Percentiles rank a stretch among this genome's conserved stretches.
phyloP scores from a whole-genome alignment of 2,329 filamentous ascomycete genomes.

The Ascochyta rabiei region DNA sequence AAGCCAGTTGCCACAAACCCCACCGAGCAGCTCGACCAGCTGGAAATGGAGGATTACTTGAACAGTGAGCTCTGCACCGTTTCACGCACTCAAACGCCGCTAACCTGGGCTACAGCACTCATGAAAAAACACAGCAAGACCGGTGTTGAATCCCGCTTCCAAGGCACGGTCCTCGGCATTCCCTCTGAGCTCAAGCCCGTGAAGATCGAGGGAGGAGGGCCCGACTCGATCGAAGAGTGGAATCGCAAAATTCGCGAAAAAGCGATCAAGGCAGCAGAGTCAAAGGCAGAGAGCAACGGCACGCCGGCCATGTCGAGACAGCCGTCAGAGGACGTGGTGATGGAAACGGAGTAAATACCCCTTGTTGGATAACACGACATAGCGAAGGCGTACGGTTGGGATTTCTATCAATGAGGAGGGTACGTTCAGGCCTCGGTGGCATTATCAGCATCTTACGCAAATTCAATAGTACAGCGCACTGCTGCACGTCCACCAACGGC shows the following conservation, averaged over 20 bases:
- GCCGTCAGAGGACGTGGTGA: conserved; percentile 31
- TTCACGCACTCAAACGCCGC: conserved; percentile 1
- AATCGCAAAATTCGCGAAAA: conserved; percentile 42
- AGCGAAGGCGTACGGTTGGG: conserved; percentile 43
- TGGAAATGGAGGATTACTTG: conserved; percentile 56
- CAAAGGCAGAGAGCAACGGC: conserved; percentile 30
- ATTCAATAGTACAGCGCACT: conserved; percentile 5
- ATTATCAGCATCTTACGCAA: conserved; percentile 14
- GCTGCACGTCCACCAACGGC: neutral
- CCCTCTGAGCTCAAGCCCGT: conserved; percentile 73
- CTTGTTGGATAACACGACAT: conserved; percentile 30
- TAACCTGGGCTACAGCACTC: conserved; percentile 60
- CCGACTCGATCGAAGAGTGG: conserved; percentile 72
- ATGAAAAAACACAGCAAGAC: conserved; percentile 94
- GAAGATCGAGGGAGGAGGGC: conserved; percentile 77
- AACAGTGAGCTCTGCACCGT: conserved; percentile 41
- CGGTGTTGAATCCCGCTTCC: conserved; percentile 83
- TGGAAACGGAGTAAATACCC: conserved; percentile 33
- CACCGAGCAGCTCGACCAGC: conserved; percentile 55
- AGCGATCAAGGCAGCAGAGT: conserved; percentile 32
- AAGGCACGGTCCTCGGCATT: conserved; percentile 81
- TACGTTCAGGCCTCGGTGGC: neutral
- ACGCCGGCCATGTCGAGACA: conserved; percentile 23
- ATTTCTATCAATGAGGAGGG: neutral
- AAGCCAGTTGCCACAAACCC: conserved; percentile 46